Percentiles rank a stretch among this genome's conserved stretches.
Evolutionary conservation across 164 flowering plant species (phyloP).

Genomic region (Liriodendron chinense): DNA sequence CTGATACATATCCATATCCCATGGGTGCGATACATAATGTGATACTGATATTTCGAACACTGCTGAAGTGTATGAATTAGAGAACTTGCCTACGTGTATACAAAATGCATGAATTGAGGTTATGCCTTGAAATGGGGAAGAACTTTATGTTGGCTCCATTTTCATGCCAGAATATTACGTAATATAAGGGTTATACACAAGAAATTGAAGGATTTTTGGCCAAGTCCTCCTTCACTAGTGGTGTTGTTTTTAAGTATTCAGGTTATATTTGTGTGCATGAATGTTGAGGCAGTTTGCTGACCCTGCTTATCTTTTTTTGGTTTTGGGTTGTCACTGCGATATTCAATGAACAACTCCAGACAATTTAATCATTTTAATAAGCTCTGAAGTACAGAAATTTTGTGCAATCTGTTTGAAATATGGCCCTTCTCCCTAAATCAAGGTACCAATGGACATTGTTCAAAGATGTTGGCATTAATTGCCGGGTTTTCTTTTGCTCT

Average conservation of each 20-base stretch:
- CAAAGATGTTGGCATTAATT: constrained; percentile 1
- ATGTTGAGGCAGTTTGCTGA: background rate
- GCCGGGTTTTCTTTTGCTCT: background rate
- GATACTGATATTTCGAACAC: no score
- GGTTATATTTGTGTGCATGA: background rate
- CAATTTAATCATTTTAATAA: background rate
- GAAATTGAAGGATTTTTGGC: background rate
- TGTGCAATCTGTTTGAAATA: background rate
- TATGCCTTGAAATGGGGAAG: background rate
- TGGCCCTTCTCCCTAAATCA: background rate
- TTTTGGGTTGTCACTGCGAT: background rate
- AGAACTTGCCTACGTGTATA: no score
- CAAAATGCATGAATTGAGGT: background rate
- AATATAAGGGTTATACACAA: background rate
- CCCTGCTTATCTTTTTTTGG: background rate
- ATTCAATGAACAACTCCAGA: background rate
- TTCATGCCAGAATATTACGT: background rate
- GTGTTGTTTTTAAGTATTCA: background rate
- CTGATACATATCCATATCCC: no score
- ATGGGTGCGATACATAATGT: no score
- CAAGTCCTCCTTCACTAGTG: background rate
- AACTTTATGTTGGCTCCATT: background rate
- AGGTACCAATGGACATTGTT: background rate
- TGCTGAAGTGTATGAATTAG: background rate
- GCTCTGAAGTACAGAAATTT: no score